phyloP scores from a whole-genome alignment of 2,329 filamentous ascomycete genomes.

The Plectosphaerella sp. region DNA sequence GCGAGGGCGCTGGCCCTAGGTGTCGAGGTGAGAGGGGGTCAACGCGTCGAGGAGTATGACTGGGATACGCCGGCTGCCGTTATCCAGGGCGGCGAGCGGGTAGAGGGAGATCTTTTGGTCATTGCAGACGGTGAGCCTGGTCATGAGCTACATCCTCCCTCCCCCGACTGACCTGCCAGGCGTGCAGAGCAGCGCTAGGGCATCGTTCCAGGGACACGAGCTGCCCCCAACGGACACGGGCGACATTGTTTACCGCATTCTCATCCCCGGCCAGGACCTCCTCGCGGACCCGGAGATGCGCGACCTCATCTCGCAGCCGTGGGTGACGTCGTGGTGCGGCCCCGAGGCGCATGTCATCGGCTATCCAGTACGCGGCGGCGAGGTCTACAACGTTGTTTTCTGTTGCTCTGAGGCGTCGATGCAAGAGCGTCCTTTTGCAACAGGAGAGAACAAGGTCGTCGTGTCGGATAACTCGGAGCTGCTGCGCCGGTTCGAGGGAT shows the following conservation, averaged over 20 bases:
- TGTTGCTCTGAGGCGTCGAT: not conserved
- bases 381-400: slow-evolving; percentile 21
- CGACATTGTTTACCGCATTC: slow-evolving; percentile 21
- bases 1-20: not conserved
- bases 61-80: slow-evolving; percentile 1
- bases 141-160: no score
- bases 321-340: slow-evolving; percentile 20
- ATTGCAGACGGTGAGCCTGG: not conserved
- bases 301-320: slow-evolving; percentile 14
- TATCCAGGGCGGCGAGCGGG: not conserved
- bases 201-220: not conserved
- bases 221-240: slow-evolving; percentile 17
- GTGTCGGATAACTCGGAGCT: not conserved
- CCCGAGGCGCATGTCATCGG: slow-evolving; percentile 21
- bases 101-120: not conserved
- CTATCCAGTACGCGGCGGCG: slow-evolving; percentile 19
- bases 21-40: not conserved
- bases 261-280: slow-evolving; percentile 17
- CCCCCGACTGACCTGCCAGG: not conserved
- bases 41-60: not conserved
- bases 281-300: slow-evolving; percentile 16
- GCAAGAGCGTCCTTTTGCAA: not conserved
- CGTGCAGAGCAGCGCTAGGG: slow-evolving; percentile 2
- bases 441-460: not conserved
- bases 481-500: not conserved